These are phyloP conservation scores for Trichosanthes cucumerina DNA, from an alignment of 306 rosid species.

Conservation along the genomic window DNA sequence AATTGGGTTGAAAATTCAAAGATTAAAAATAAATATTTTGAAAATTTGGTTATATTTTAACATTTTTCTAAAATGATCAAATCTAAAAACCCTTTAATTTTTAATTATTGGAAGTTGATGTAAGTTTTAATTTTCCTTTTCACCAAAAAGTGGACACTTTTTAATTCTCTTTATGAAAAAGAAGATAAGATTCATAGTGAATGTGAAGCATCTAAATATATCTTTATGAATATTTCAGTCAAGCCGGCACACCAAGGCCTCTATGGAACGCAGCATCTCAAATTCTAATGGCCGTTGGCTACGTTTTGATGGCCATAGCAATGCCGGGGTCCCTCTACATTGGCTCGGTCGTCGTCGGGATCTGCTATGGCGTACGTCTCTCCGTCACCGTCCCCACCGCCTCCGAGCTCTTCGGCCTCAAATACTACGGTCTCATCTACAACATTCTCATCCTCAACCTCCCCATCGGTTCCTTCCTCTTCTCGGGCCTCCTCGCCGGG, in stretches of 20 bases:
- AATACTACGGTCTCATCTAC: conserved; percentile 65
- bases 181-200: neutral
- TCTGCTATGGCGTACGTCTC: conserved; percentile 71
- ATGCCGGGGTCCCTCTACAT: conserved; percentile 76
- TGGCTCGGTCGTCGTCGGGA: conserved; percentile 60
- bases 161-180: neutral
- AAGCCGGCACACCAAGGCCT: conserved; percentile 68
- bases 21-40: too few relatives aligned
- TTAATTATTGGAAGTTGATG: neutral
- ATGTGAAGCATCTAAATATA: neutral
- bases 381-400: conserved; percentile 76
- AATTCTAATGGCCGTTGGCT: conserved; percentile 78
- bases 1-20: too few relatives aligned
- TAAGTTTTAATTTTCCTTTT: neutral
- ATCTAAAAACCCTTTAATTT: too few relatives aligned
- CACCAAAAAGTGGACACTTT: neutral
- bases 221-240: conserved; percentile 18
- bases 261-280: conserved; percentile 65
- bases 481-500: conserved; percentile 85
- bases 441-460: conserved; percentile 82
- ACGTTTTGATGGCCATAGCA: conserved; percentile 59
- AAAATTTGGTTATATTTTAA: too few relatives aligned
- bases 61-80: too few relatives aligned
- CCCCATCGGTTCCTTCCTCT: conserved; percentile 86
- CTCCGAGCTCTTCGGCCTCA: conserved; percentile 79